Percentiles rank a stretch among this genome's conserved stretches.
phyloP scores from a whole-genome alignment of 352 stramenopile genomes.

The Poterioochromonas sp. region DNA sequence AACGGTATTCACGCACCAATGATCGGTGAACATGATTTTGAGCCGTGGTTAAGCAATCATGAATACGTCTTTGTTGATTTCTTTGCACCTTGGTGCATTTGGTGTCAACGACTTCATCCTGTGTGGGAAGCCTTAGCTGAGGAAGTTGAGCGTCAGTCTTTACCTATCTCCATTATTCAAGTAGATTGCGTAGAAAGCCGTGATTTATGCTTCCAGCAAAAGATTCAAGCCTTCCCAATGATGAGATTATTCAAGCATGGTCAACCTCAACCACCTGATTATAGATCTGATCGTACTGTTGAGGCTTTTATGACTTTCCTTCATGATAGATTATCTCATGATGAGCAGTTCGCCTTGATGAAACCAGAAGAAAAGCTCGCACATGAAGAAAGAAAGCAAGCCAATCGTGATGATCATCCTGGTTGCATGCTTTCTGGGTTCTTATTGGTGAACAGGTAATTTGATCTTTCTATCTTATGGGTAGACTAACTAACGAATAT shows the following conservation, averaged over 20 bases:
- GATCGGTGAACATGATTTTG: constrained; percentile 68
- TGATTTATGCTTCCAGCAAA: constrained; percentile 79
- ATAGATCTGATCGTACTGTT: constrained; percentile 20
- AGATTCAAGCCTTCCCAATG: constrained; percentile 88
- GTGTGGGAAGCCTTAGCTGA: constrained; percentile 83
- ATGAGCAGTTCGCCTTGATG: background rate
- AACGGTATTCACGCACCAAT: constrained; percentile 53
- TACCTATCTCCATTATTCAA: constrained; percentile 53
- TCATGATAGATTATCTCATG: background rate
- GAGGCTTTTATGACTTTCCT: constrained; percentile 13
- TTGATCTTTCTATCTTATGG: background rate
- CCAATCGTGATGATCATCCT: constrained; percentile 15
- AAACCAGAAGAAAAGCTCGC: background rate
- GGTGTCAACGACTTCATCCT: constrained; percentile 85
- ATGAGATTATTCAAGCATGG: constrained; percentile 84
- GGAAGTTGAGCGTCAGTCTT: constrained; percentile 57
- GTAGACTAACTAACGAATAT: background rate
- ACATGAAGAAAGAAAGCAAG: background rate
- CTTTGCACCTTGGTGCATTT: constrained; percentile 88
- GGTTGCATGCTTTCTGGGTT: constrained; percentile 29
- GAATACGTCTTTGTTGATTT: constrained; percentile 91
- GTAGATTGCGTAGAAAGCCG: constrained; percentile 82
- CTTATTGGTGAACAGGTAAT: constrained; percentile 28
- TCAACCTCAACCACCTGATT: constrained; percentile 53
- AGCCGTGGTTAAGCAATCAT: constrained; percentile 73